A percentile compares a stretch with the other conserved stretches of the same genome.
phyloP scores from a whole-genome alignment of 352 stramenopile genomes.

The Bremia lactucae region DNA sequence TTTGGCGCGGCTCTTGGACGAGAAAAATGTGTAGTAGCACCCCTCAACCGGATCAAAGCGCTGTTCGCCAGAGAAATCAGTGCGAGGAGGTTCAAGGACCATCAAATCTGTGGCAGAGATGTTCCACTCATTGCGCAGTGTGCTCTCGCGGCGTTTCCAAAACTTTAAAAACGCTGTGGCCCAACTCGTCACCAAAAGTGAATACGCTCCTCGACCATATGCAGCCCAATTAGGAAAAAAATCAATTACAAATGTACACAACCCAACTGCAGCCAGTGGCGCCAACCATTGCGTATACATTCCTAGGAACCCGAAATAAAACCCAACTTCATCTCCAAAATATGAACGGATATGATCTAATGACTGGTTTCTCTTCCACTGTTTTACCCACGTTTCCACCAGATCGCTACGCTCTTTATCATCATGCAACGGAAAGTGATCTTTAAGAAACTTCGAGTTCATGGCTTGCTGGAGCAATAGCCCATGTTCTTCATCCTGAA shows the following conservation, averaged over 20 bases:
- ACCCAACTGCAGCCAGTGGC: slow-evolving; percentile 77
- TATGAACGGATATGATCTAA: slow-evolving; percentile 58
- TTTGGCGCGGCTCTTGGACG: slow-evolving; percentile 62
- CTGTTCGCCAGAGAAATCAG: slow-evolving; percentile 61
- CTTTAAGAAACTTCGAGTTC: slow-evolving; percentile 47
- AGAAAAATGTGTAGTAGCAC: slow-evolving; percentile 76
- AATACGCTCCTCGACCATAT: slow-evolving; percentile 72
- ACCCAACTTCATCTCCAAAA: slow-evolving; percentile 87
- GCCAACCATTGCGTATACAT: slow-evolving; percentile 93
- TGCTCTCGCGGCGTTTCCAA: slow-evolving; percentile 85
- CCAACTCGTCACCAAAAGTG: slow-evolving; percentile 87
- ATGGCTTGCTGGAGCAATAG: slow-evolving; percentile 58
- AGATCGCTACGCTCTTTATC: slow-evolving; percentile 52
- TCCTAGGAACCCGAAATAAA: slow-evolving; percentile 97
- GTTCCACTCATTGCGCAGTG: slow-evolving; percentile 79
- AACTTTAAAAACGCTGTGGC: slow-evolving; percentile 84
- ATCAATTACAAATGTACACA: slow-evolving; percentile 84
- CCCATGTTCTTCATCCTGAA: slow-evolving; percentile 57
- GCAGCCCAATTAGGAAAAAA: slow-evolving; percentile 37
- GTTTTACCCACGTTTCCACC: slow-evolving; percentile 68
- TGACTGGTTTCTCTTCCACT: slow-evolving; percentile 45
- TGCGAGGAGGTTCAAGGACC: slow-evolving; percentile 40
- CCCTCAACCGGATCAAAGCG: slow-evolving; percentile 72
- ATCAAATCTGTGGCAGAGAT: slow-evolving; percentile 37
- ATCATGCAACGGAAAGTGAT: slow-evolving; percentile 72